Percentiles rank a stretch among this genome's conserved stretches.
These are phyloP conservation scores for Porogramme epimiltina DNA, from an alignment of 1,284 basidiomycete genomes.

Conservation along the genomic window DNA sequence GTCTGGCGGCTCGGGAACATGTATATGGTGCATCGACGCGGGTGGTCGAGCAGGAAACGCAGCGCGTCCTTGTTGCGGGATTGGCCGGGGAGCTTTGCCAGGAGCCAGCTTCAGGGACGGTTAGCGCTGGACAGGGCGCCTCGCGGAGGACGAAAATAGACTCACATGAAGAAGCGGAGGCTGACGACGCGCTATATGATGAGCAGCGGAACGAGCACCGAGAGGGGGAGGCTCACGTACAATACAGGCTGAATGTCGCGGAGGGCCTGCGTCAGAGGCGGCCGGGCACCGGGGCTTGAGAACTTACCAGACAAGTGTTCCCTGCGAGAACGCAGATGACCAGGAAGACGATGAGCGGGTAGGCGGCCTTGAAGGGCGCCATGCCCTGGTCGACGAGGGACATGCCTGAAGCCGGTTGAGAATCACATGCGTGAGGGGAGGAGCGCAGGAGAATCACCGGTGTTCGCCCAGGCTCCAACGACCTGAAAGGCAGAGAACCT, in stretches of 20 bases:
- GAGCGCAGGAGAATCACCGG: slow-evolving; percentile 45
- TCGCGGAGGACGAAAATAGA: neutral
- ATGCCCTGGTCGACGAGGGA: slow-evolving; percentile 62
- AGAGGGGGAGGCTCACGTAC: too few relatives aligned
- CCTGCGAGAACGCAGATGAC: slow-evolving; percentile 60
- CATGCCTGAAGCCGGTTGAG: slow-evolving; percentile 42
- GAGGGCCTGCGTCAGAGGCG: slow-evolving; percentile 1
- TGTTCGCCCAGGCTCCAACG: slow-evolving; percentile 64
- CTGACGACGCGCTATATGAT: neutral
- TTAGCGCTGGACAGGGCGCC: neutral
- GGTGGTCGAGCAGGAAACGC: slow-evolving; percentile 91
- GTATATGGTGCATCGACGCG: slow-evolving; percentile 90
- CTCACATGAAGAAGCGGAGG: neutral
- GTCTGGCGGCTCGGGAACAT: slow-evolving; percentile 94
- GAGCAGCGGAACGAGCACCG: neutral
- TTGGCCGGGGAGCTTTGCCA: slow-evolving; percentile 61
- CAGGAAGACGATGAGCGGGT: slow-evolving; percentile 52
- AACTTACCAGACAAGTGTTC: slow-evolving; percentile 61
- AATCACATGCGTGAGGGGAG: neutral
- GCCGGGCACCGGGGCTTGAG: slow-evolving; percentile 1
- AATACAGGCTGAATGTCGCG: too few relatives aligned
- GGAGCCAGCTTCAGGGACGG: slow-evolving; percentile 59
- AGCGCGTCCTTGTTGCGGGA: slow-evolving; percentile 78
- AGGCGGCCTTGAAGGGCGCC: slow-evolving; percentile 59
- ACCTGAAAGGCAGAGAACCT: slow-evolving; percentile 64